phyloP scores from a whole-genome alignment of 768 basidiomycete species.

The Kwoniella newhampshirensis region DNA sequence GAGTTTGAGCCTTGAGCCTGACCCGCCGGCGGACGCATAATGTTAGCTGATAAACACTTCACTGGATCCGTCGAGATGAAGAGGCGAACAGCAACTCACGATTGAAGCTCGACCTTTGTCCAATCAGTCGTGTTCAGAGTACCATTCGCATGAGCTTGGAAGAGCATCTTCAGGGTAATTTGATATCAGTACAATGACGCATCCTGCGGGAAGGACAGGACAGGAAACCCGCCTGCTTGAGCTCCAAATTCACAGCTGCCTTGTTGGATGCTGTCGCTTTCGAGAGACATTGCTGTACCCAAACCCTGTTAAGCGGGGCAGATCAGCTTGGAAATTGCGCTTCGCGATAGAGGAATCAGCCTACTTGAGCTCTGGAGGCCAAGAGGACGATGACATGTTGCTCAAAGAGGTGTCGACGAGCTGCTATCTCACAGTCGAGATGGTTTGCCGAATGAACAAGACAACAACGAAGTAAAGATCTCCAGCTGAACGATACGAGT shows the following conservation, averaged over 20 bases:
- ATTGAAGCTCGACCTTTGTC: slow-evolving; percentile 79
- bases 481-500: too few relatives aligned
- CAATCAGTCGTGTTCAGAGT: slow-evolving; percentile 93
- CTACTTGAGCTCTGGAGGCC: slow-evolving; percentile 37
- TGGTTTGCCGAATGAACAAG: too few relatives aligned
- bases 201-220: slow-evolving; percentile 1
- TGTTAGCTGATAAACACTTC: too few relatives aligned
- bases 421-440: too few relatives aligned
- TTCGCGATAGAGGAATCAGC: neutral
- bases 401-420: too few relatives aligned
- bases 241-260: slow-evolving; percentile 82
- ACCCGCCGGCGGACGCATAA: too few relatives aligned
- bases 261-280: slow-evolving; percentile 88
- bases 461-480: too few relatives aligned
- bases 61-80: too few relatives aligned
- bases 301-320: slow-evolving; percentile 64
- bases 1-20: slow-evolving; percentile 41
- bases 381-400: slow-evolving; percentile 26
- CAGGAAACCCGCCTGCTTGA: slow-evolving; percentile 63
- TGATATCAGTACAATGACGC: neutral
- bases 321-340: neutral
- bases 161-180: slow-evolving; percentile 65
- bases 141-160: slow-evolving; percentile 80
- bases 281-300: slow-evolving; percentile 90
- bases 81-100: slow-evolving; percentile 74